phyloP scores from a whole-genome alignment of 2,329 filamentous ascomycete genomes.

The Microdochium trichocladiopsis region DNA sequence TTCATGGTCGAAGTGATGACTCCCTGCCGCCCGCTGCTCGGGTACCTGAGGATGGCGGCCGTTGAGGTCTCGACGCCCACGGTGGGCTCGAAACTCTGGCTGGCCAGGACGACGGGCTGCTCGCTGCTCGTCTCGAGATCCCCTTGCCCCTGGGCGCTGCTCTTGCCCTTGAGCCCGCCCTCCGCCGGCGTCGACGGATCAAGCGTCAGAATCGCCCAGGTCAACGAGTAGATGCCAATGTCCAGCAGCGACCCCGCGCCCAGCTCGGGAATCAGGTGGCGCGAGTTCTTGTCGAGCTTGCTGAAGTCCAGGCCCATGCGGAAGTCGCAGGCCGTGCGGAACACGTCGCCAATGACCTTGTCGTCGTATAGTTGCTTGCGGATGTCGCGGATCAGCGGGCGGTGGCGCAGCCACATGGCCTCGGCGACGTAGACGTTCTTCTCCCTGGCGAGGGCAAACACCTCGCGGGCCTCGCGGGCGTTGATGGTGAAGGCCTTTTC shows the following conservation, averaged over 20 bases:
- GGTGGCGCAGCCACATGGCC: conserved; percentile 38
- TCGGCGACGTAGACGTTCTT: conserved; percentile 36
- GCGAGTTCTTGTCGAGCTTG: conserved; percentile 17
- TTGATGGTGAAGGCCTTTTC: conserved; percentile 38
- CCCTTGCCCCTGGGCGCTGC: background rate
- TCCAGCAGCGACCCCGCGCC: conserved; percentile 35
- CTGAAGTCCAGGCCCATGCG: conserved; percentile 25
- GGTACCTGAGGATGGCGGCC: conserved; percentile 30
- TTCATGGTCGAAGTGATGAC: conserved; percentile 30
- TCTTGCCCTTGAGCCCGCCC: background rate
- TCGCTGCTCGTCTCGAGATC: conserved; percentile 4
- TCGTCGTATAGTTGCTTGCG: conserved; percentile 28
- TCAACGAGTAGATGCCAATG: conserved; percentile 35
- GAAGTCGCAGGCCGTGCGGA: conserved; percentile 31
- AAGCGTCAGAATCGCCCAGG: conserved; percentile 27
- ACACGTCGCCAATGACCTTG: conserved; percentile 28
- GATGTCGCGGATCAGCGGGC: conserved; percentile 26
- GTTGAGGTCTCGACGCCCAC: conserved; percentile 26
- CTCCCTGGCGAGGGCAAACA: conserved; percentile 27
- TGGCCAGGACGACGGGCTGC: conserved; percentile 24
- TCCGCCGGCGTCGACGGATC: conserved; percentile 19
- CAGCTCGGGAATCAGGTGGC: conserved; percentile 27
- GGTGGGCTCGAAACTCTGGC: conserved; percentile 20
- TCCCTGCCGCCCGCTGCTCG: conserved; percentile 28
- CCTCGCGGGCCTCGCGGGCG: conserved; percentile 27